phyloP scores from a whole-genome alignment of 805 yeast species.

The Candida patagonica region DNA sequence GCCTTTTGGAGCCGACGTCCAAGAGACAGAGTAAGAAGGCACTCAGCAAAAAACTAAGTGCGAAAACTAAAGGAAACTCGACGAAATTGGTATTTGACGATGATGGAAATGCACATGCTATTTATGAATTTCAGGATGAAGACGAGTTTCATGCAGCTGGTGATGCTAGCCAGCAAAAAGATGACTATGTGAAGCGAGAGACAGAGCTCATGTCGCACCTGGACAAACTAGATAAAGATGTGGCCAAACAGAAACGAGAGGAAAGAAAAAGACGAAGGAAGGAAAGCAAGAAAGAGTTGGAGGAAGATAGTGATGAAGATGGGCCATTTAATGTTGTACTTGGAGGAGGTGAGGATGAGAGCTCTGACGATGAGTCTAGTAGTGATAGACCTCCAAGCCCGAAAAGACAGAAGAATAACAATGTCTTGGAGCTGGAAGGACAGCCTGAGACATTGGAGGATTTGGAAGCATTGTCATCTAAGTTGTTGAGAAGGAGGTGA shows the following conservation, averaged over 20 bases:
- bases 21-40: conserved; percentile 82
- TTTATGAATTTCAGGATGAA: conserved; percentile 86
- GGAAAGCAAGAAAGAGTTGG: conserved; percentile 67
- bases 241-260: conserved; percentile 66
- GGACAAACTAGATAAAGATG: conserved; percentile 68
- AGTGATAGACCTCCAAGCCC: conserved; percentile 4
- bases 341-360: conserved; percentile 18
- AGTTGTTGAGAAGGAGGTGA: conserved; percentile 14
- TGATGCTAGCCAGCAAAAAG: conserved; percentile 59
- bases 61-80: conserved; percentile 54
- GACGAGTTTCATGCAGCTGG: conserved; percentile 70
- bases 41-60: conserved; percentile 68
- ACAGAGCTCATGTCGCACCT: conserved; percentile 55
- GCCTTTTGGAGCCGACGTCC: conserved; percentile 58
- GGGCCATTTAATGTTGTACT: conserved; percentile 24
- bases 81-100: conserved; percentile 84
- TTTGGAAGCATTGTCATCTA: conserved; percentile 54
- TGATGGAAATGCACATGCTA: conserved; percentile 85
- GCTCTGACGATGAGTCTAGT: background rate
- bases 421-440: conserved; percentile 64
- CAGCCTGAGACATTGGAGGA: conserved; percentile 90
- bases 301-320: conserved; percentile 27
- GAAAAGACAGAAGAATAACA: conserved; percentile 25
- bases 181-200: conserved; percentile 58
- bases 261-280: conserved; percentile 86